These are phyloP conservation scores for Metarhizium sp. DNA, from an alignment of 2,329 filamentous ascomycete genomes.

Conservation along the genomic window DNA sequence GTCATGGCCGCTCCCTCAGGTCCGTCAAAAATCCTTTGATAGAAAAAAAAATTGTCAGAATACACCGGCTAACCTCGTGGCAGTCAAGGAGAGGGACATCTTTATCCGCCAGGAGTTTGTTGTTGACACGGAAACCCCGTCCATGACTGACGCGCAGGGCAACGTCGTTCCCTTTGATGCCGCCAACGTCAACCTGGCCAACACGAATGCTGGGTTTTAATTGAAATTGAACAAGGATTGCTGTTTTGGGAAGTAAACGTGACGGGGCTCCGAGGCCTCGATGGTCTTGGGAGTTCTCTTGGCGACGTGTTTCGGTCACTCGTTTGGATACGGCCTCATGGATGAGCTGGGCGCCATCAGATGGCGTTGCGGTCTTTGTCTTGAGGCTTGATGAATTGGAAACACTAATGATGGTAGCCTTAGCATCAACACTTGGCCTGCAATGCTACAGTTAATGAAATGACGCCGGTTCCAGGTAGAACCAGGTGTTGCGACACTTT, in stretches of 20 bases:
- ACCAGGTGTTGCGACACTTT: too few species aligned
- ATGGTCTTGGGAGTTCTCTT: too few species aligned
- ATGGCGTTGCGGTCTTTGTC: background rate
- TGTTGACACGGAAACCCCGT: constrained; percentile 12
- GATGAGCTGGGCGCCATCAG: background rate
- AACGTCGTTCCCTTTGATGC: constrained; percentile 36
- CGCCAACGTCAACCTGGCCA: too few species aligned
- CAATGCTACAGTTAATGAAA: background rate
- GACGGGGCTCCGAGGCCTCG: background rate
- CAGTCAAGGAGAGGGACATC: background rate
- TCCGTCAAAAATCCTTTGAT: constrained; percentile 10
- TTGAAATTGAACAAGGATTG: too few species aligned
- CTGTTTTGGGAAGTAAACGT: too few species aligned
- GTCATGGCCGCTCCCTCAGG: constrained; percentile 30
- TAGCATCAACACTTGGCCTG: too few species aligned
- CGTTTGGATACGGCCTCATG: background rate
- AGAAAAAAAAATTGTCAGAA: background rate
- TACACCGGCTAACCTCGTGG: too few species aligned
- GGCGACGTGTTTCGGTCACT: background rate
- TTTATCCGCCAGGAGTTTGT: background rate
- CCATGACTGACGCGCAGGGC: constrained; percentile 38
- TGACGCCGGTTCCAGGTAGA: background rate
- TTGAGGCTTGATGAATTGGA: background rate
- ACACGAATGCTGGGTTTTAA: too few species aligned
- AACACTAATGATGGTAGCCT: background rate